Percentiles rank a stretch among this genome's conserved stretches.
Evolutionary conservation across 1,284 basidiomycete genomes (phyloP).

Genomic region (Tilletia setariae): DNA sequence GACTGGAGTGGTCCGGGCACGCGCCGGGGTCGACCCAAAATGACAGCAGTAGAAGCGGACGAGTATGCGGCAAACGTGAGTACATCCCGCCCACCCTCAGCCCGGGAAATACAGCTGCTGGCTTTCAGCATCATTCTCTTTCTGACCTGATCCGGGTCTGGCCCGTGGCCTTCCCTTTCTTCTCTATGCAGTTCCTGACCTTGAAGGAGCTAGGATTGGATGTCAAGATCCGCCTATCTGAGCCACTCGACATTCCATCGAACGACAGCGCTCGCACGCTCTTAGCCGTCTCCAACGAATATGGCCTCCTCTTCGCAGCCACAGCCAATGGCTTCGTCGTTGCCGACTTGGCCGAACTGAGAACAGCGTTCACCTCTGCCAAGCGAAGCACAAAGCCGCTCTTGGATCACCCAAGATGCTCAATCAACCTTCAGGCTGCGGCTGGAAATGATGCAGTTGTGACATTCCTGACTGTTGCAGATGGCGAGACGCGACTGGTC

Average conservation of each 20-base stretch:
- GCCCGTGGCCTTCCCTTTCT: neutral
- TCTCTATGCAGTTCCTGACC: neutral
- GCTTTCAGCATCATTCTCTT: neutral
- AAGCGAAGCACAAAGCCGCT: conserved; percentile 6
- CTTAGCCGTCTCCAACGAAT: conserved; percentile 2
- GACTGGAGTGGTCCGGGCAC: no score
- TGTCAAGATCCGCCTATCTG: conserved; percentile 4
- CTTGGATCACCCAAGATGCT: neutral
- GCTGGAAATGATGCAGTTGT: neutral
- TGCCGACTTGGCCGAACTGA: conserved; percentile 3
- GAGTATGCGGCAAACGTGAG: neutral
- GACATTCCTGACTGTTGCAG: neutral
- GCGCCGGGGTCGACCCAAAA: neutral
- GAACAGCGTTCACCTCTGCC: neutral
- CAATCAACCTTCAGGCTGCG: neutral
- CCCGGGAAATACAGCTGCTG: no score
- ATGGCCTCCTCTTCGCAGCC: conserved; percentile 5
- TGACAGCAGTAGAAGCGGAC: neutral
- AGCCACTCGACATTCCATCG: conserved; percentile 5
- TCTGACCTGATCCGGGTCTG: neutral
- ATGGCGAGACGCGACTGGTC: neutral
- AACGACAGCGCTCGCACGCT: neutral
- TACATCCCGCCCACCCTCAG: no score
- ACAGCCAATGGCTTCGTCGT: neutral
- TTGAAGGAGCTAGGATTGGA: conserved; percentile 7